Evolutionary conservation across 2,329 filamentous ascomycete genomes (phyloP), one percentile per base, ranked within the genome.

Genomic region (Chaetomiaceae sp.): DNA sequence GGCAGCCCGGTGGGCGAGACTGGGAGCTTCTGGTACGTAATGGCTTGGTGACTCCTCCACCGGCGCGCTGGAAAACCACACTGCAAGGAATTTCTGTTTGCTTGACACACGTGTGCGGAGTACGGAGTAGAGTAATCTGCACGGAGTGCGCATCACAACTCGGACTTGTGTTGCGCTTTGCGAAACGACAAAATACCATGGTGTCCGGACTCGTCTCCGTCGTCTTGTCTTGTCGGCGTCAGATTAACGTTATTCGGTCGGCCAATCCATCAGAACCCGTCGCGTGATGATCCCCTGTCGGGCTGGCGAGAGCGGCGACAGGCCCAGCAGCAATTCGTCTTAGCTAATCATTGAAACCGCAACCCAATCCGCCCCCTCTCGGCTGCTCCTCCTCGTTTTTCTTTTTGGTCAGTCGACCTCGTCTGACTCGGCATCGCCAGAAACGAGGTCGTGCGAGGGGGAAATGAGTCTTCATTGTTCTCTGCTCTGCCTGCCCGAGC

Each of bases 21-120:
- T 44, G 20, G 30, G 34, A 25, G 25, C 31, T 48, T 44, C 23
- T 10, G 44, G 41, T 52, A 57, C 56, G 56, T 60, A 58, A 60
- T 58, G 50, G 55, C 48, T 58, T 58, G 21, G n/a, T n/a, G 12
- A 45, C 40, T 33, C 47, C 48, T 44, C 46, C 51, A 47, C 51
- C 51, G 19, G 9, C 37, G 25, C 20, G 39, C 42, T 37, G 16
- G 35, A 21, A 12, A 20, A 25, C n/a, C 10, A 17, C 9, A 23
- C 30, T n/a, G n/a, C n/a, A n/a, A n/a, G n/a, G n/a, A n/a, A n/a
- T n/a, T n/a, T n/a, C n/a, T n/a, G n/a, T n/a, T n/a, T n/a, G n/a
- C n/a, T n/a, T n/a, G n/a, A n/a, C 25, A 27, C 25, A 27, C 10
- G 6, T 27, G 25, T 8, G 30, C 31, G 9, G n/a, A n/a, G n/a